phyloP scores from a whole-genome alignment of 2,329 filamentous ascomycete species.

The Onygenales sp. region DNA sequence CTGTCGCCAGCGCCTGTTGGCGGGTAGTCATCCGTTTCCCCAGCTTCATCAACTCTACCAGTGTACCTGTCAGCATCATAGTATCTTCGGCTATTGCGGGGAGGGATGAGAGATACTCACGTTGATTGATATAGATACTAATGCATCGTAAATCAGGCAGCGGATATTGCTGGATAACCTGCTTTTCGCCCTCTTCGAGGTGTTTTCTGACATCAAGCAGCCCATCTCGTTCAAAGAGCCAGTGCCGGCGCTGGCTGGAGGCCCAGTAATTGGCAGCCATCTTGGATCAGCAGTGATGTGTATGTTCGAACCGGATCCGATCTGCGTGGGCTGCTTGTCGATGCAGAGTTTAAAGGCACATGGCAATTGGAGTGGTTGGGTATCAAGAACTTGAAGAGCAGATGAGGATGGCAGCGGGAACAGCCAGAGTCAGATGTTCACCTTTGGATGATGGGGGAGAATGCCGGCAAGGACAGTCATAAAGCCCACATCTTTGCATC shows the following conservation, averaged over 20 bases:
- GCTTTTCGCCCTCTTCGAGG: slow-evolving; percentile 66
- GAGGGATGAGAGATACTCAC: slow-evolving; percentile 41
- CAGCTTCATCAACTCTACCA: slow-evolving; percentile 65
- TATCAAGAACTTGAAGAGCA: background rate
- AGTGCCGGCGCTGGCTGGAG: slow-evolving; percentile 80
- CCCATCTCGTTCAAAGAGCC: slow-evolving; percentile 80
- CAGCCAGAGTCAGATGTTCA: background rate
- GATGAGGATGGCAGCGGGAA: background rate
- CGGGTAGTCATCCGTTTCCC: slow-evolving; percentile 74
- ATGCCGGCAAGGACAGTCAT: too few relatives aligned
- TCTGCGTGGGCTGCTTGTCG: background rate
- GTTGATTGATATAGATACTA: slow-evolving; percentile 85
- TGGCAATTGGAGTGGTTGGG: background rate
- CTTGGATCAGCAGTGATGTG: background rate
- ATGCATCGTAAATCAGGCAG: slow-evolving; percentile 73
- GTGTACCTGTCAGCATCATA: background rate
- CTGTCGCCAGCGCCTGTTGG: slow-evolving; percentile 88
- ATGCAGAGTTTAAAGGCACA: background rate
- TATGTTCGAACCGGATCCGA: background rate
- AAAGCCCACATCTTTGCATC: too few relatives aligned
- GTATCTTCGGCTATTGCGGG: background rate
- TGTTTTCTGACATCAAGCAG: slow-evolving; percentile 65
- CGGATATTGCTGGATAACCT: slow-evolving; percentile 67
- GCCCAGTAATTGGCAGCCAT: slow-evolving; percentile 98
- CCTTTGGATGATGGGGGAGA: too few relatives aligned